Evolutionary conservation across 345 rosid species (phyloP).

Genomic region (Mangifera indica): DNA sequence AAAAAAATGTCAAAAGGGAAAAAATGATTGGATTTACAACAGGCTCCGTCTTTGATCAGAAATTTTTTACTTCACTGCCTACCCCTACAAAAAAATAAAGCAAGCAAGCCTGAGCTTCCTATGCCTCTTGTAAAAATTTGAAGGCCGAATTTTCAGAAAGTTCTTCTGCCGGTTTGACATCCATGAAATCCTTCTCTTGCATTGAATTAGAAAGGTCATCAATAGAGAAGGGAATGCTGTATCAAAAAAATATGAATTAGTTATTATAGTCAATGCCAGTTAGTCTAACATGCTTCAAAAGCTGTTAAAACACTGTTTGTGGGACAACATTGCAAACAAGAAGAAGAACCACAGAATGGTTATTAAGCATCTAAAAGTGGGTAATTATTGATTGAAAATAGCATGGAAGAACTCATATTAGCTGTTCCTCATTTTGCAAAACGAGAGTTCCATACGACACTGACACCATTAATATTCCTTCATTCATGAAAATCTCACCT

Average conservation of each 20-base stretch:
- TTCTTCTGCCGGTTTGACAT: conserved; percentile 72
- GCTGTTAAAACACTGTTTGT: not conserved
- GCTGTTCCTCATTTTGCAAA: not conserved
- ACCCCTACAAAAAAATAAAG: conserved; percentile 17
- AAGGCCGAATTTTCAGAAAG: conserved; percentile 78
- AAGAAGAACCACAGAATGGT: not conserved
- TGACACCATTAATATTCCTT: not conserved
- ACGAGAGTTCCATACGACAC: not conserved
- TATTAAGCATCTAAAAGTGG: not conserved
- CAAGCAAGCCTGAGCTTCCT: conserved; percentile 29
- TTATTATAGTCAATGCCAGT: not conserved
- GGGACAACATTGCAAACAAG: not conserved
- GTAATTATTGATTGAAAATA: not conserved
- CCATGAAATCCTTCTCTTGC: conserved; percentile 84
- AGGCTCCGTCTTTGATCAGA: conserved; percentile 8
- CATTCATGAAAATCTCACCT: conserved; percentile 43
- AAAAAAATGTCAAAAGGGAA: not conserved
- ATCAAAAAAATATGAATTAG: conserved; percentile 18
- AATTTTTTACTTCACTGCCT: conserved; percentile 19
- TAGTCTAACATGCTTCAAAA: not conserved
- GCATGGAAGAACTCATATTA: not conserved
- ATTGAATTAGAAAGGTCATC: conserved; percentile 80
- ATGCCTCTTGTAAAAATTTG: conserved; percentile 67
- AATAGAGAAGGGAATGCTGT: conserved; percentile 94
- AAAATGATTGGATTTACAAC: conserved; percentile 35